Evolutionary conservation across 192 early-diverging fungal genomes (phyloP), one percentile per base, ranked within the genome.

Genomic region (Diversispora eburnea): DNA sequence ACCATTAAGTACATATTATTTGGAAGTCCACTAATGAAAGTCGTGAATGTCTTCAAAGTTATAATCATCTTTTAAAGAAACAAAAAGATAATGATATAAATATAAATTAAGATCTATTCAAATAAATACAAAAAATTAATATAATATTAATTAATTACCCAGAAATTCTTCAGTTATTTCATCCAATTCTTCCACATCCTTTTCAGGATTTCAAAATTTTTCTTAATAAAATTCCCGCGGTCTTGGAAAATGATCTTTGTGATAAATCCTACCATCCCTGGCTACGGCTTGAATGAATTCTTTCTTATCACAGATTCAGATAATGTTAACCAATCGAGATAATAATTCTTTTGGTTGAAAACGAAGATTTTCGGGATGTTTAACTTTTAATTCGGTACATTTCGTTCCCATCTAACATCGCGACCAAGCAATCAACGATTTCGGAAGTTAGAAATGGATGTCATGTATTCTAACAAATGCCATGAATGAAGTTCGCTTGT

Each of bases 391-490:
- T 67, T 91, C 93, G 1, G 93, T 92, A 82, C 93, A 95, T 70
- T 91, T 89, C 8, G 95, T 93, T 0, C 97, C 97, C 0, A 80
- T 99, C 93, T 56, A 99, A 85, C 97, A 99, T 99, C n/a, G 94
- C 93, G 2, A 95, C 96, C 48, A 99, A 83, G 3, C 94, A 85
- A 58, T 92, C 91, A 17, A 98, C 95, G 59, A 99, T 93, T 73
- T 95, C 93, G 19, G 87, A 82, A 15, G 88, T 90, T 83, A 96
- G 82, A 83, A 99, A 99, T 6, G 95, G 85, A 80, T 15, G 94
- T 91, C 79, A 99, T 76, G 74, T 92, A 94, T 46, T 86, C 81
- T 13, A 99, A 83, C 94, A 97, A 99, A 79, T 5, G 91, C 87
- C 70, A 98, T 87, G 70, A 93, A 95, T 4, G 93, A 95, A 19